phyloP scores from a whole-genome alignment of 257 asterid genomes.

The Misopates orontium region DNA sequence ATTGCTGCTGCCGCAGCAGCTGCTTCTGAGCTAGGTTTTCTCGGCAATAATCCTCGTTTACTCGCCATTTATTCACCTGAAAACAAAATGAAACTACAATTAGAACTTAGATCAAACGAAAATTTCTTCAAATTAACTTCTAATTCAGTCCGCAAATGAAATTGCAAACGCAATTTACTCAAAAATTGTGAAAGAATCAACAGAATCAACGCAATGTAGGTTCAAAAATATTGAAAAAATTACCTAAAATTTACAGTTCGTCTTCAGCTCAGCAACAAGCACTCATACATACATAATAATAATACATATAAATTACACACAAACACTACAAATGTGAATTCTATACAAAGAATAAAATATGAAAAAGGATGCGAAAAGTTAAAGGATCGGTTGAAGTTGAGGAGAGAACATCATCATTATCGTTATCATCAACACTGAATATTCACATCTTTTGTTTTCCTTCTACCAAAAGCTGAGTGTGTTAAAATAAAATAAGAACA shows the following conservation, averaged over 20 bases:
- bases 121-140: background rate
- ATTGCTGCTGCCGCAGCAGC: too few relatives aligned
- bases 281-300: background rate
- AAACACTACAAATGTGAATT: constrained; percentile 22
- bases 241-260: constrained; percentile 26
- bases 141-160: background rate
- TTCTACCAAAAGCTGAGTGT: constrained; percentile 6
- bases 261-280: constrained; percentile 34
- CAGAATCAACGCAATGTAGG: constrained; percentile 5
- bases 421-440: constrained; percentile 30
- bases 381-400: constrained; percentile 34
- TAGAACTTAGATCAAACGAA: constrained; percentile 22
- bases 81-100: constrained; percentile 14
- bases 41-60: constrained; percentile 55
- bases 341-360: constrained; percentile 12
- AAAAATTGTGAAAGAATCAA: constrained; percentile 5
- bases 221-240: constrained; percentile 7
- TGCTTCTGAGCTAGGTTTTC: constrained; percentile 44
- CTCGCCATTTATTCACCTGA: constrained; percentile 54
- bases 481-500: background rate
- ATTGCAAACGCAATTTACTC: constrained; percentile 5
- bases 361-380: background rate
- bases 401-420: constrained; percentile 35
- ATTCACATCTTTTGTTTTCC: constrained; percentile 21
- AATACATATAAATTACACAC: background rate